These are phyloP conservation scores for Chrysopogon serrulatus DNA, from an alignment of 176 grass and related monocot species.

Conservation along the genomic window DNA sequence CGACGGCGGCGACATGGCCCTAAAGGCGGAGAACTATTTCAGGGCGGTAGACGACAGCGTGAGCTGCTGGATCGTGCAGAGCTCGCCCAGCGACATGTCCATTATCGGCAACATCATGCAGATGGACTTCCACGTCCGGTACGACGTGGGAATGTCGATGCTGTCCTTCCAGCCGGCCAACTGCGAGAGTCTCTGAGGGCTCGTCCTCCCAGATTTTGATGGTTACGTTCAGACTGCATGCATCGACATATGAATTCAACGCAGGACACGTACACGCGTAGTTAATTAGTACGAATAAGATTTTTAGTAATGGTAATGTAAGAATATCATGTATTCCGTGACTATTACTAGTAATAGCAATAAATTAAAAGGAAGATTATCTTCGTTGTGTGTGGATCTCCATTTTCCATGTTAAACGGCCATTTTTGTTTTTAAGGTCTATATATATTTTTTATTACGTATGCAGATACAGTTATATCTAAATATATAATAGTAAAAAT, in stretches of 20 bases:
- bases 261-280: background rate
- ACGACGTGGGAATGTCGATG: background rate
- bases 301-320: background rate
- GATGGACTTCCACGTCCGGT: background rate
- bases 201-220: no score
- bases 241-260: background rate
- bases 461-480: no score
- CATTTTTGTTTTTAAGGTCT: no score
- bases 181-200: background rate
- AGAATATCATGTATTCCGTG: no score
- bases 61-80: background rate
- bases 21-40: background rate
- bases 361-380: no score
- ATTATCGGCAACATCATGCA: background rate
- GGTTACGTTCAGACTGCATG: no score
- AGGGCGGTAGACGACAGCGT: background rate
- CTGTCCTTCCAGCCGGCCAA: background rate
- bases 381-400: no score
- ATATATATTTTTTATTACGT: no score
- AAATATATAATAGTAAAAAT: no score
- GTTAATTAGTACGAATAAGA: background rate
- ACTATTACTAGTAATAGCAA: no score
- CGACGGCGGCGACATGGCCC: background rate
- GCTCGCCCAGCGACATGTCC: background rate
- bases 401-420: no score